phyloP scores from a whole-genome alignment of 805 yeast species.

The Tetrapisispora arboricola region DNA sequence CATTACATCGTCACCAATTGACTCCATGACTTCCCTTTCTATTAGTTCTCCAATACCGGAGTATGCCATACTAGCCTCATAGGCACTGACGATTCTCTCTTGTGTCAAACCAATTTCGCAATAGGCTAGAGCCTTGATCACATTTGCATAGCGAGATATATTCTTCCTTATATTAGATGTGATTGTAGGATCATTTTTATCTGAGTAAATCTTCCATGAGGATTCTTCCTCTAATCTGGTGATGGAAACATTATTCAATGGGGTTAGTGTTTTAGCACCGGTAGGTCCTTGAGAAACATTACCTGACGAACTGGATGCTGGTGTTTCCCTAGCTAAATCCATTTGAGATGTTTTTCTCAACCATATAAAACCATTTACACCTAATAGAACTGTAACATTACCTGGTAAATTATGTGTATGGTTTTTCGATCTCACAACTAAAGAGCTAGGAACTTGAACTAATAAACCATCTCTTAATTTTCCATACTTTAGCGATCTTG shows the following conservation, averaged over 20 bases:
- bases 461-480: constrained; percentile 87
- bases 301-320: constrained; percentile 21
- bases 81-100: constrained; percentile 64
- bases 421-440: constrained; percentile 75
- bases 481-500: constrained; percentile 92
- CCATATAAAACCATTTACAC: constrained; percentile 95
- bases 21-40: constrained; percentile 61
- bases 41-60: constrained; percentile 60
- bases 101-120: constrained; percentile 85
- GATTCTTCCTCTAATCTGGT: constrained; percentile 87
- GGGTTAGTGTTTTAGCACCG: constrained; percentile 20
- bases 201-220: constrained; percentile 91
- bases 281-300: constrained; percentile 28
- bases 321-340: constrained; percentile 24
- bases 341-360: constrained; percentile 52
- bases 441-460: constrained; percentile 67
- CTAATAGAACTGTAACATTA: constrained; percentile 80
- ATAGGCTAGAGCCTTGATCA: constrained; percentile 68
- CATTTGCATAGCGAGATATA: constrained; percentile 77
- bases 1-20: constrained; percentile 62
- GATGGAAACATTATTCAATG: constrained; percentile 45
- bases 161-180: constrained; percentile 52
- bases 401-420: constrained; percentile 90
- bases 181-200: constrained; percentile 65
- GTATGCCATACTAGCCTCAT: constrained; percentile 81